Evolutionary conservation across 208 protist species (phyloP).

Genomic region (Leishmania lainsoni): DNA sequence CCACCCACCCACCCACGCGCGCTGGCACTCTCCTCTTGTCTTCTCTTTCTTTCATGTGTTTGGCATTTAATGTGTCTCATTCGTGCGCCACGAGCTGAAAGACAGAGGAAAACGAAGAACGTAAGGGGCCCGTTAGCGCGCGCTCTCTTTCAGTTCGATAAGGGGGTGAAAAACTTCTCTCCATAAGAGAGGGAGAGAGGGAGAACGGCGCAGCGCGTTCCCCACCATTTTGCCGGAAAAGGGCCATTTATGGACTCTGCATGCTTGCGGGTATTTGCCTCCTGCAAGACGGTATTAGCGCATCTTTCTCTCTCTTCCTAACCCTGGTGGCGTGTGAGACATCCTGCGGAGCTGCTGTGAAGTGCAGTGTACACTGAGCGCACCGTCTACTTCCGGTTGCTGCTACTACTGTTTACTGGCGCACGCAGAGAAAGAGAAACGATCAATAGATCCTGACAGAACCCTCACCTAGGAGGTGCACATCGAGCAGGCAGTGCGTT

Average conservation of each 20-base stretch:
- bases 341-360: background rate
- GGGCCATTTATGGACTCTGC: background rate
- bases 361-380: background rate
- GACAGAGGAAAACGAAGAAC: background rate
- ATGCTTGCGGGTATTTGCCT: background rate
- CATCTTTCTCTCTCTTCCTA: background rate
- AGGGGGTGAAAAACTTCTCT: too few species aligned
- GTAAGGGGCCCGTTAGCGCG: background rate
- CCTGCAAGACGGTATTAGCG: constrained; percentile 1
- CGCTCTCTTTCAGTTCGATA: background rate
- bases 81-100: background rate
- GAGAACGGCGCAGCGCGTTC: too few species aligned
- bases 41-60: background rate
- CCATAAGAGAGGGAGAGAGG: too few species aligned
- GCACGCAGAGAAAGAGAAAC: background rate
- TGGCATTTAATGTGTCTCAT: background rate
- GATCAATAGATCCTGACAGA: background rate
- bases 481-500: background rate
- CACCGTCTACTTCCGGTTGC: background rate
- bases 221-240: too few species aligned
- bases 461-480: background rate
- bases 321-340: background rate
- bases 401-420: background rate
- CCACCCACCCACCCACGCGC: too few species aligned
- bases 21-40: background rate